Conservation (phyloP, 1,139 yeast genomes). For the Arxiozyma slooffiae region DNA sequence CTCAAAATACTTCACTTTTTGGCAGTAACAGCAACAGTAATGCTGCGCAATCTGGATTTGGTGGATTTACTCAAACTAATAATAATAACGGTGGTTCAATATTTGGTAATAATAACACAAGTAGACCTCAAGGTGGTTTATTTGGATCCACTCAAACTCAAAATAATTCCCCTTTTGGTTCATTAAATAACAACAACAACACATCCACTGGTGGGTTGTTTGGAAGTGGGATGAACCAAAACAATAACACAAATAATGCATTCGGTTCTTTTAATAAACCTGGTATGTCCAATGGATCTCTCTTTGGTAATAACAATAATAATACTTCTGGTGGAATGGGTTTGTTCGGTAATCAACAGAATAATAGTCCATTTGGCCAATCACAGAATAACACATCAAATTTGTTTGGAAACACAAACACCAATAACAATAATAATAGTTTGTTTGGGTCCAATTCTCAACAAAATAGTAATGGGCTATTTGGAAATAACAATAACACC, state of each 20-base stretch:
- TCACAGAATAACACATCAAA: conserved; percentile 6
- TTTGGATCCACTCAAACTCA: conserved; percentile 18
- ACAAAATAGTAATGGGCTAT: conserved; percentile 19
- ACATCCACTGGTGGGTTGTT: too few relatives aligned
- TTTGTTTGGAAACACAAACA: too few relatives aligned
- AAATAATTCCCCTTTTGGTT: conserved; percentile 8
- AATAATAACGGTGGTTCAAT: too few relatives aligned
- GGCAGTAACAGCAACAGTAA: too few relatives aligned
- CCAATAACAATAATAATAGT: too few relatives aligned
- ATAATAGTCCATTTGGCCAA: conserved; percentile 26
- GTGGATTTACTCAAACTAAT: conserved; percentile 12
- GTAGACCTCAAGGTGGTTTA: conserved; percentile 27
- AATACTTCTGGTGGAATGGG: conserved; percentile 6
- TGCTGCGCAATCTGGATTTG: conserved; percentile 11
- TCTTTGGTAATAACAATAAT: conserved; percentile 31
- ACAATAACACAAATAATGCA: too few relatives aligned
- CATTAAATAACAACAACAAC: conserved; percentile 5
- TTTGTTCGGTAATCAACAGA: conserved; percentile 4
- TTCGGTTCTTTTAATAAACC: conserved; percentile 9
- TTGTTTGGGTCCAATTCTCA: conserved; percentile 4
- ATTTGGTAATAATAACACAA: too few relatives aligned
- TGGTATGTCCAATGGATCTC: conserved; percentile 13
- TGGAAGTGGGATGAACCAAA: too few relatives aligned
- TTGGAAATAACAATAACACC: conserved; percentile 18
- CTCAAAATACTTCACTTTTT: conserved; percentile 1